Conservation (phyloP, 352 stramenopile genomes). For the Thraustotheca clavata region DNA sequence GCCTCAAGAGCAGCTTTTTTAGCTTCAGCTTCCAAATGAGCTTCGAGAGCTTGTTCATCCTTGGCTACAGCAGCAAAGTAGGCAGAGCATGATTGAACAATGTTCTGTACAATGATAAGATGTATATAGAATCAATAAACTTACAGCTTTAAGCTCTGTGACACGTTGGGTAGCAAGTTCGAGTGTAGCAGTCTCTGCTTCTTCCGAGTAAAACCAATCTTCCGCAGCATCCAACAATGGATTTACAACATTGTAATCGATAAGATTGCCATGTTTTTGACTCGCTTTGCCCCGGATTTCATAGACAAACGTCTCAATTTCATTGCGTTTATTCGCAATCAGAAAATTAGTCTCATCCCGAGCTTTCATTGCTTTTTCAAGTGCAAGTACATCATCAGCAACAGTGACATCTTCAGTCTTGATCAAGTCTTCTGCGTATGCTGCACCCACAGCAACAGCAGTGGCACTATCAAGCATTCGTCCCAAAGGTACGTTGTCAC, state of each 20-base stretch:
- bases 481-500: slow-evolving; percentile 31
- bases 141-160: slow-evolving; percentile 35
- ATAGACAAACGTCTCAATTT: slow-evolving; percentile 86
- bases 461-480: slow-evolving; percentile 86
- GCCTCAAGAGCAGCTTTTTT: slow-evolving; percentile 58
- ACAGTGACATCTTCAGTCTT: slow-evolving; percentile 26
- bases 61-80: slow-evolving; percentile 65
- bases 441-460: slow-evolving; percentile 67
- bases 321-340: slow-evolving; percentile 80
- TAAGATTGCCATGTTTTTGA: slow-evolving; percentile 60
- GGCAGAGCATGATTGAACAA: slow-evolving; percentile 37
- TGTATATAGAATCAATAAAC: not conserved
- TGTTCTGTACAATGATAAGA: slow-evolving; percentile 21
- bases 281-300: slow-evolving; percentile 79
- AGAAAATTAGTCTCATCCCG: slow-evolving; percentile 56
- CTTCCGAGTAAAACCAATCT: slow-evolving; percentile 89
- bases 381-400: slow-evolving; percentile 31
- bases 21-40: slow-evolving; percentile 67
- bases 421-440: slow-evolving; percentile 34
- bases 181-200: slow-evolving; percentile 66
- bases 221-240: slow-evolving; percentile 73
- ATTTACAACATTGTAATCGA: slow-evolving; percentile 50
- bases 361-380: slow-evolving; percentile 65
- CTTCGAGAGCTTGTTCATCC: slow-evolving; percentile 56
- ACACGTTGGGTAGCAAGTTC: slow-evolving; percentile 41